A percentile compares a stretch with the other conserved stretches of the same genome.
Conservation (phyloP, 352 stramenopile species). For the Pythium brachiatum region DNA sequence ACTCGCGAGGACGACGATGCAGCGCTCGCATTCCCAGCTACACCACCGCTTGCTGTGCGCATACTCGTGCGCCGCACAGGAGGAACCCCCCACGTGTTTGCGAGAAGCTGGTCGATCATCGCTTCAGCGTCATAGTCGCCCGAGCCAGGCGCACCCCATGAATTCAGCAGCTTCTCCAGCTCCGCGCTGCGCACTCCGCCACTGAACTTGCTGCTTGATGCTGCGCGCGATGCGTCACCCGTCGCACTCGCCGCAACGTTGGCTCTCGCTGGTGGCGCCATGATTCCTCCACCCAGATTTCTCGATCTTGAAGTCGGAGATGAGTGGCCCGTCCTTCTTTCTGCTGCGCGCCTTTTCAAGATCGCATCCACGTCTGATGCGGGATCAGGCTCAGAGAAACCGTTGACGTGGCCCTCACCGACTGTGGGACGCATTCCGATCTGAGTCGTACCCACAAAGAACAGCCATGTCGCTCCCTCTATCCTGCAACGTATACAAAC, state of each 20-base stretch:
- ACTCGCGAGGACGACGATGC: conserved; percentile 1
- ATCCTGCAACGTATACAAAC: conserved; percentile 19
- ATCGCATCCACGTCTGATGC: conserved; percentile 2
- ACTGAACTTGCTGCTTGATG: neutral
- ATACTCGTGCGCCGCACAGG: conserved; percentile 21
- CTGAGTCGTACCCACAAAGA: conserved; percentile 3
- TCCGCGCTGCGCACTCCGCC: conserved; percentile 37
- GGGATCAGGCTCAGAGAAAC: neutral
- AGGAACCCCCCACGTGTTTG: conserved; percentile 46
- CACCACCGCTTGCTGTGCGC: neutral
- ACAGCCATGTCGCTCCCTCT: neutral
- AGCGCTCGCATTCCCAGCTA: neutral
- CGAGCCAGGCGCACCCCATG: conserved; percentile 15
- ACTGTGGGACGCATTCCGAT: conserved; percentile 2
- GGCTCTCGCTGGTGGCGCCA: neutral
- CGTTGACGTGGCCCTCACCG: neutral
- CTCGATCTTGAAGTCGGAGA: conserved; percentile 1
- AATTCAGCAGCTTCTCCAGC: conserved; percentile 59
- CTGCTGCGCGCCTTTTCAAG: conserved; percentile 5
- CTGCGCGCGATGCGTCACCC: neutral
- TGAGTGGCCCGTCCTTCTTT: too few relatives aligned
- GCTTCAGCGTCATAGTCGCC: conserved; percentile 57
- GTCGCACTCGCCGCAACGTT: neutral
- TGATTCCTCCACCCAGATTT: conserved; percentile 6
- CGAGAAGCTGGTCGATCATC: conserved; percentile 80